phyloP scores from a whole-genome alignment of 202 grass and related monocot genomes.

The Schoenoplectus tabernaemontani region DNA sequence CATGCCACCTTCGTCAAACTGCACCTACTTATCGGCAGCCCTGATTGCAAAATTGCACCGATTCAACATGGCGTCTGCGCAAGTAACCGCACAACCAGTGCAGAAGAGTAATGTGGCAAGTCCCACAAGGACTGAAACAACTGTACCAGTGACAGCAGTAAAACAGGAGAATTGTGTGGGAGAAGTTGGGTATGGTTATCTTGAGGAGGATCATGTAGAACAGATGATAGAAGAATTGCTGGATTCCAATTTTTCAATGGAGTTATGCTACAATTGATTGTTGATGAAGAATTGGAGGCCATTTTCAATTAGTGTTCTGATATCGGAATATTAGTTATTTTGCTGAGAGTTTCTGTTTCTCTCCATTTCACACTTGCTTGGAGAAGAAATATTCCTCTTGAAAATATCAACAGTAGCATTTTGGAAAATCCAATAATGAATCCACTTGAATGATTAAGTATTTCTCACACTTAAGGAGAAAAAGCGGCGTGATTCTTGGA shows the following conservation, averaged over 20 bases:
- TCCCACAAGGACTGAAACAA: background rate
- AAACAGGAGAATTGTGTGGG: slow-evolving; percentile 16
- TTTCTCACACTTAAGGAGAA: background rate
- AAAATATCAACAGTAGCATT: background rate
- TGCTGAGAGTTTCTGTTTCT: background rate
- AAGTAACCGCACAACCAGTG: slow-evolving; percentile 23
- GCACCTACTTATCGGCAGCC: slow-evolving; percentile 52
- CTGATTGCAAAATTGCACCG: slow-evolving; percentile 83
- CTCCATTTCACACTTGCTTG: slow-evolving; percentile 1
- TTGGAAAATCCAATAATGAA: slow-evolving; percentile 6
- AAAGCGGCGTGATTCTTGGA: background rate
- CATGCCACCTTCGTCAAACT: slow-evolving; percentile 10
- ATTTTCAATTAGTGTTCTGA: background rate
- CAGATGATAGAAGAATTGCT: slow-evolving; percentile 99
- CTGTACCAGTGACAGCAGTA: background rate
- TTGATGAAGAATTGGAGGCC: background rate
- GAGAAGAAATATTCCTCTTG: slow-evolving; percentile 4
- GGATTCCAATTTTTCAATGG: slow-evolving; percentile 90
- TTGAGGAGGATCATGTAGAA: slow-evolving; percentile 85
- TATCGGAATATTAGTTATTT: slow-evolving; percentile 1
- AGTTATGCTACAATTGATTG: slow-evolving; percentile 67
- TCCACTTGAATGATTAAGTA: background rate
- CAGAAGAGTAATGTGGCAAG: background rate
- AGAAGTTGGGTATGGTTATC: slow-evolving; percentile 37
- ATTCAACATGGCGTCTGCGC: slow-evolving; percentile 60